Base-by-base conservation (phyloP, 2,329 filamentous ascomycete species). In the Zalaria sp. region DNA sequence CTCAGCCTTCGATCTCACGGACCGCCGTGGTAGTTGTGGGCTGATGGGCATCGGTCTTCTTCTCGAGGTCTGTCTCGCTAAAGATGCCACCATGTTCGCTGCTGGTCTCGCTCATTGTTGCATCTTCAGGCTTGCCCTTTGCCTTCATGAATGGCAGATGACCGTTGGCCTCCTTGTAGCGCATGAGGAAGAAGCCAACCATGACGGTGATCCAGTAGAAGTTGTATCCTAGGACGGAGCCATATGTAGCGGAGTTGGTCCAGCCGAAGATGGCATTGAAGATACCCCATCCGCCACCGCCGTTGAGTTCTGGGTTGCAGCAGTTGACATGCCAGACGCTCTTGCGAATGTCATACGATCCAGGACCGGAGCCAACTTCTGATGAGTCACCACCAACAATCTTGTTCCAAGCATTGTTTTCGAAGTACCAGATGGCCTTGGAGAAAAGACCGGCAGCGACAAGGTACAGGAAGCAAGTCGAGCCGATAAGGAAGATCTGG, bases 291-390 rank as follows among this genome's bases (percentile, higher is more conserved):
- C 82, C 83, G 32, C 80, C 78, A 38, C 81, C 81, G 27, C 82
- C 81, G 47, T 84, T 79, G 34, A 79, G 61, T 40, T 77, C 64
- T 0, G 85, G 81, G 52, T 75, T 88, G 58, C 84, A 91, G 66
- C 83, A 93, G 54, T 88, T 87, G 41, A 89, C 75, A 54, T 89
- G 83, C 83, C 84, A 89, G 25, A 91, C 81, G 47, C 75, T 84
- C 53, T 80, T 69, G 43, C 74, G 70, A 50, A 89, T 86, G 51
- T 91, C 80, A 58, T 89, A 89, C 1, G 80, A 85, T 3, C 84
- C 83, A 1, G 83, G 72, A 0, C 84, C 83, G 25, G 68, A 61
- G 1, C 79, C 79, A 9, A 68, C 69, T 54, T 82, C 79, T 11
- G 69, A 67, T 4, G 70, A 73, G 53, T 80, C 77, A 31, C 77